Evolutionary conservation across 2,329 filamentous ascomycete genomes (phyloP).

Genomic region (Ceratocystis destructans): DNA sequence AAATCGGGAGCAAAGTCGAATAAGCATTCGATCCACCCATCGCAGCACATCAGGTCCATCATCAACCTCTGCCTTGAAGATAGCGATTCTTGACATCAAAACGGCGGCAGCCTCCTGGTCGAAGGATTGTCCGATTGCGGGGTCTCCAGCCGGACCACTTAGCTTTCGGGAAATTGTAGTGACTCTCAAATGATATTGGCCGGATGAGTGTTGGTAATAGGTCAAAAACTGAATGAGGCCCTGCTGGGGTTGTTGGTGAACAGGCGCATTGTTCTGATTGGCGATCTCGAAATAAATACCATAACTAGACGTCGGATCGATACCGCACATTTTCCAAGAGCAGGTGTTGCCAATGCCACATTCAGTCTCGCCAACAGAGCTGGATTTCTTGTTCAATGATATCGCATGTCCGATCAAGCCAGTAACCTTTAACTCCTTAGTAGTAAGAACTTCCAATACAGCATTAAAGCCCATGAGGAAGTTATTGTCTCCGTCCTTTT

Average conservation of each 20-base stretch:
- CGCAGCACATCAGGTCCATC: conserved; percentile 95
- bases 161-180: conserved; percentile 86
- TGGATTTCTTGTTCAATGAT: conserved; percentile 95
- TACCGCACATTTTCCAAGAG: conserved; percentile 99
- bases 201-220: conserved; percentile 95
- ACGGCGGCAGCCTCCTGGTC: conserved; percentile 96
- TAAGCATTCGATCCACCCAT: conserved; percentile 98
- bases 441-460: conserved; percentile 86
- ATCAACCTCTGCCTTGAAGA: conserved; percentile 97
- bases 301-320: conserved; percentile 86
- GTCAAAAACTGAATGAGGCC: conserved; percentile 97
- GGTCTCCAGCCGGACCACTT: conserved; percentile 86
- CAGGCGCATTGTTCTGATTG: conserved; percentile 72
- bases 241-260: conserved; percentile 75
- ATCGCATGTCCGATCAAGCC: conserved; percentile 93
- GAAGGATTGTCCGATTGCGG: conserved; percentile 89
- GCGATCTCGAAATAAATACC: conserved; percentile 97
- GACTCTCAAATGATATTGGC: conserved; percentile 89
- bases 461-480: conserved; percentile 97
- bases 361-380: conserved; percentile 92
- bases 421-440: conserved; percentile 96
- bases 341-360: conserved; percentile 97
- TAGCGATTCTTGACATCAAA: conserved; percentile 96
- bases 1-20: conserved; percentile 87
- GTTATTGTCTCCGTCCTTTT: conserved; percentile 91